Conservation (phyloP, 768 basidiomycete species). For the Collybia nuda region DNA sequence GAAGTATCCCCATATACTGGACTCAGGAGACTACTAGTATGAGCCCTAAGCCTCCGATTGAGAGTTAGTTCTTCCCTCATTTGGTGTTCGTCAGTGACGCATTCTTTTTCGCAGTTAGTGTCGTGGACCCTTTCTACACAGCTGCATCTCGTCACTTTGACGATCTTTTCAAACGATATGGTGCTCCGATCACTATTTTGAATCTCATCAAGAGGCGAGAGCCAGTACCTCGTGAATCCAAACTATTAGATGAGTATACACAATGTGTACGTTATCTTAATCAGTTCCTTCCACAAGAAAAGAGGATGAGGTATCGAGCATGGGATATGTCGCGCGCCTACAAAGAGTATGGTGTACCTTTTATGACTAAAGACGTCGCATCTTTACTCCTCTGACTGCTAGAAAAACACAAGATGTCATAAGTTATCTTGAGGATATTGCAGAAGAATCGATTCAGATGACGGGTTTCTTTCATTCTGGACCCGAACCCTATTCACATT, state of each 20-base stretch:
- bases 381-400: not conserved
- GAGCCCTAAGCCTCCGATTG: constrained; percentile 92
- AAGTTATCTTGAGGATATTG: constrained; percentile 90
- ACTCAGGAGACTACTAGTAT: constrained; percentile 90
- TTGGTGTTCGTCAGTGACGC: not conserved
- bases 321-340: constrained; percentile 98
- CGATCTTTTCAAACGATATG: constrained; percentile 86
- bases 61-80: constrained; percentile 59
- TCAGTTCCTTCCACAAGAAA: constrained; percentile 85
- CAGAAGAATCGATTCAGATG: constrained; percentile 88
- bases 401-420: constrained; percentile 97
- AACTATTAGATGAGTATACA: constrained; percentile 86
- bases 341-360: constrained; percentile 69
- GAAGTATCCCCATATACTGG: constrained; percentile 97
- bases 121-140: constrained; percentile 93
- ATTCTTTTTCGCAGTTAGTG: constrained; percentile 59
- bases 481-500: constrained; percentile 78
- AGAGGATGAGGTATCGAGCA: constrained; percentile 87
- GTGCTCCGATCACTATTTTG: constrained; percentile 84
- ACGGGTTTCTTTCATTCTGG: constrained; percentile 97
- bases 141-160: constrained; percentile 94
- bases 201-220: constrained; percentile 92
- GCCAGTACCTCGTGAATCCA: constrained; percentile 81
- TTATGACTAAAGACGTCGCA: not conserved
- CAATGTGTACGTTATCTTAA: constrained; percentile 93